Evolutionary conservation across 2,329 filamentous ascomycete species (phyloP).

Genomic region (Ophiostoma fasciatum): DNA sequence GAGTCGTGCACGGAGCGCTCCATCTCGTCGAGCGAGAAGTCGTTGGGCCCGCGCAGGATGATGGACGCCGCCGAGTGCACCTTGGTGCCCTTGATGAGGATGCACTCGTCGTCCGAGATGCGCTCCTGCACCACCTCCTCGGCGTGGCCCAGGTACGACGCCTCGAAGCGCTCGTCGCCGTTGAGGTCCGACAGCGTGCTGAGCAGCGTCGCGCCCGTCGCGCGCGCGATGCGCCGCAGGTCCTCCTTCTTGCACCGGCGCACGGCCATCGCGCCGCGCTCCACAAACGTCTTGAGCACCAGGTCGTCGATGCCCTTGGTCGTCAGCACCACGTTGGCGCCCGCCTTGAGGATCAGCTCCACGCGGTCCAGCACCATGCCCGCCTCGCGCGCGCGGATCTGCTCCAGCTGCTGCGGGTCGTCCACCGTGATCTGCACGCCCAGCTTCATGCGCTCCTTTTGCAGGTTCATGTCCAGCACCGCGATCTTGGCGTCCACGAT

Average conservation of each 20-base stretch:
- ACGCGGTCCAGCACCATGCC: slow-evolving; percentile 88
- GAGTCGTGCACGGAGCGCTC: slow-evolving; percentile 97
- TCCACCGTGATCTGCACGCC: slow-evolving; percentile 97
- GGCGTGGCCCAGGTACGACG: slow-evolving; percentile 74
- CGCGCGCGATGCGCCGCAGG: slow-evolving; percentile 84
- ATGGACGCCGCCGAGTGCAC: slow-evolving; percentile 86
- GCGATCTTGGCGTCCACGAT: slow-evolving; percentile 94
- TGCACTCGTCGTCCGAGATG: slow-evolving; percentile 98
- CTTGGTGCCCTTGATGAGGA: slow-evolving; percentile 91
- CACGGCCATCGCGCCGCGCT: slow-evolving; percentile 90
- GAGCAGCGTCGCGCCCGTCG: slow-evolving; percentile 83
- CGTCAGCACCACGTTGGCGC: slow-evolving; percentile 89
- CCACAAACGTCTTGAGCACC: slow-evolving; percentile 84
- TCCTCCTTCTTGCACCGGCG: slow-evolving; percentile 98
- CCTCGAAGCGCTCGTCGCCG: slow-evolving; percentile 91
- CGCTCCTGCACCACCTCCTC: slow-evolving; percentile 97
- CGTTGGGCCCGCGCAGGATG: slow-evolving; percentile 88
- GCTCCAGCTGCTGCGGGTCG: slow-evolving; percentile 91
- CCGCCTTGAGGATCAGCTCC: slow-evolving; percentile 94
- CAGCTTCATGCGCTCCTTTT: slow-evolving; percentile 98
- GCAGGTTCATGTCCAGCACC: slow-evolving; percentile 91
- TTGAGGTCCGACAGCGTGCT: slow-evolving; percentile 92
- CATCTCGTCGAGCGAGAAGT: slow-evolving; percentile 97
- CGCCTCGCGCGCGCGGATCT: slow-evolving; percentile 85
- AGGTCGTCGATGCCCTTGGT: slow-evolving; percentile 98